phyloP scores from a whole-genome alignment of 2,329 filamentous ascomycete genomes.

The Xylaria sp. region DNA sequence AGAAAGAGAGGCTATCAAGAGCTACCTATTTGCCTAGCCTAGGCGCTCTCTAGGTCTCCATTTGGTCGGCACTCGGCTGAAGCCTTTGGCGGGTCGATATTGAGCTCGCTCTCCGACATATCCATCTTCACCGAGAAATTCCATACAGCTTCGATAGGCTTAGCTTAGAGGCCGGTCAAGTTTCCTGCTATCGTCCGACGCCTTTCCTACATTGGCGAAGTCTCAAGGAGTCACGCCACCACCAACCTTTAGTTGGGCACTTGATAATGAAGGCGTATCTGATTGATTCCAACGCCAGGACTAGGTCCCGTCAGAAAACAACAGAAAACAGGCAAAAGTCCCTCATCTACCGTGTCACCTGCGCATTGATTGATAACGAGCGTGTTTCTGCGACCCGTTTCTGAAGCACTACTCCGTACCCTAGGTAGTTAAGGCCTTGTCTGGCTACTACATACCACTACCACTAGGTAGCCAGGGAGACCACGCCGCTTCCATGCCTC shows the following conservation, averaged over 20 bases:
- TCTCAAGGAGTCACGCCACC: not conserved
- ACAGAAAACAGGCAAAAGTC: slow-evolving; percentile 10
- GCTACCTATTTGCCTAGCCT: not conserved
- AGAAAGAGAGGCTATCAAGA: too few relatives aligned
- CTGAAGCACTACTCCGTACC: not conserved
- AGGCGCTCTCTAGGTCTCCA: slow-evolving; percentile 1
- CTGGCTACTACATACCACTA: too few relatives aligned
- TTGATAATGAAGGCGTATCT: not conserved
- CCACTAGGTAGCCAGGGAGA: too few relatives aligned
- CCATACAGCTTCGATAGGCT: not conserved
- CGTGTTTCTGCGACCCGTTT: not conserved
- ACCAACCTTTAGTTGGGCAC: not conserved
- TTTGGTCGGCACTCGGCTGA: slow-evolving; percentile 20
- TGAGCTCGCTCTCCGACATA: slow-evolving; percentile 22
- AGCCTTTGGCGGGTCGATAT: slow-evolving; percentile 6
- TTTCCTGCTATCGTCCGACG: not conserved
- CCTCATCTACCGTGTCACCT: slow-evolving; percentile 9
- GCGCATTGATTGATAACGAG: not conserved
- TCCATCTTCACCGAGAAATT: slow-evolving; percentile 10
- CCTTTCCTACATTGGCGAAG: not conserved
- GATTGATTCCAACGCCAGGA: slow-evolving; percentile 12
- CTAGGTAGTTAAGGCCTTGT: not conserved
- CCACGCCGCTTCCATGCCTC: too few relatives aligned
- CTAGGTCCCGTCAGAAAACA: not conserved
- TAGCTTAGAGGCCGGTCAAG: not conserved